Evolutionary conservation across 2,329 filamentous ascomycete genomes (phyloP).

Genomic region (Daldinia sp.): DNA sequence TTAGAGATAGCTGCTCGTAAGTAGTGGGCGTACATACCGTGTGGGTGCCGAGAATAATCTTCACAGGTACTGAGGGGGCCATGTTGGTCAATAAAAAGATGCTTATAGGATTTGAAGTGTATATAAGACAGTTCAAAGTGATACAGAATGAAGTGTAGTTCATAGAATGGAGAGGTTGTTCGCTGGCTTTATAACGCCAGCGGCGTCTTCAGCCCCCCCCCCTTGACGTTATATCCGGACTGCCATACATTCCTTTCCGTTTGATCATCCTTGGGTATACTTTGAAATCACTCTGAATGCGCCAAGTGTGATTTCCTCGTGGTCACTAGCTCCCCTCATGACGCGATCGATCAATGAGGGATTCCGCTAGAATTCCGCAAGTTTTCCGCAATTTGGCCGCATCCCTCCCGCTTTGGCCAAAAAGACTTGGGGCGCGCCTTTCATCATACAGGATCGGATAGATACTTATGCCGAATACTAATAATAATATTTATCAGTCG

Average conservation of each 20-base stretch:
- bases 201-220: not conserved
- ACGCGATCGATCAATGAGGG: not conserved
- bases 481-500: not conserved
- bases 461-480: not conserved
- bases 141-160: not conserved
- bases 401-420: not conserved
- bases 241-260: not conserved
- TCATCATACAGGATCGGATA: not conserved
- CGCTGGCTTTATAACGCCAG: not conserved
- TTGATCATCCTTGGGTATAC: not conserved
- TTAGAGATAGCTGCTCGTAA: not conserved
- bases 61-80: slow-evolving; percentile 2
- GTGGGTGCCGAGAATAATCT: slow-evolving; percentile 2
- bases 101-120: not conserved
- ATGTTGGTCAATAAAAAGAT: not conserved
- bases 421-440: not conserved
- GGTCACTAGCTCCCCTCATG: not conserved
- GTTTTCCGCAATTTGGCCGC: not conserved
- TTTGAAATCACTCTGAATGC: slow-evolving; percentile 1
- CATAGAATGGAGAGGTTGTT: not conserved
- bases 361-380: slow-evolving; percentile 3
- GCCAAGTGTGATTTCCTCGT: not conserved
- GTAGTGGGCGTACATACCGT: not conserved
- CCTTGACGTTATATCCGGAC: not conserved
- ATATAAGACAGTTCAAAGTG: not conserved